Conservation (phyloP, 2,329 filamentous ascomycete genomes). For the Setomelanomma holmii region DNA sequence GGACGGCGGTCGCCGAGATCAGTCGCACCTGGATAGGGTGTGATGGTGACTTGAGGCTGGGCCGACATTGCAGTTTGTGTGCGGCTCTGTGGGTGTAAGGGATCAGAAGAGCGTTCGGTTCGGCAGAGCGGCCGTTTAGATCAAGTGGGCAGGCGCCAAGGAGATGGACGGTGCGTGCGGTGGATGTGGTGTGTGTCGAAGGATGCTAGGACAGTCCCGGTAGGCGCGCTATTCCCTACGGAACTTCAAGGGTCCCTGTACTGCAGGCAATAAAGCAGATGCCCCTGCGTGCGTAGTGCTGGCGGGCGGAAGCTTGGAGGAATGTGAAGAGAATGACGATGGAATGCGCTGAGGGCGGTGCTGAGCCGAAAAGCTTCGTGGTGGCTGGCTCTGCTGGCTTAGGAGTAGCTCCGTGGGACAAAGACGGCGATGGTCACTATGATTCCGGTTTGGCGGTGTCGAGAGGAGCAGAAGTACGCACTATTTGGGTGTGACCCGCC, state of each 20-base stretch:
- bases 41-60: constrained; percentile 26
- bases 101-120: constrained; percentile 16
- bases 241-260: constrained; percentile 26
- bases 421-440: background rate
- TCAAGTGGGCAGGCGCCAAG: constrained; percentile 34
- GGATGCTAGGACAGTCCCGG: constrained; percentile 25
- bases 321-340: constrained; percentile 11
- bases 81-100: constrained; percentile 23
- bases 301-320: constrained; percentile 15
- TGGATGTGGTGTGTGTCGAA: constrained; percentile 24
- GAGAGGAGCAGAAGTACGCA: background rate
- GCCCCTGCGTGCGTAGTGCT: constrained; percentile 21
- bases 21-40: constrained; percentile 35
- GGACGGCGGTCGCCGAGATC: constrained; percentile 28
- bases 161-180: constrained; percentile 23
- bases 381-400: constrained; percentile 12
- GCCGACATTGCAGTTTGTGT: constrained; percentile 24
- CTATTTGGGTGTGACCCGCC: background rate
- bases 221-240: constrained; percentile 18
- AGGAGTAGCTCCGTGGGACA: too few relatives aligned
- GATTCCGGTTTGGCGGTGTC: background rate
- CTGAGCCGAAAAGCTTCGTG: constrained; percentile 13
- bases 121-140: constrained; percentile 31
- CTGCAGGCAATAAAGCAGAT: constrained; percentile 23
- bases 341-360: constrained; percentile 17